These are phyloP conservation scores for Ophiostoma novo-ulmi DNA, from an alignment of 2,329 filamentous ascomycete genomes.

Conservation along the genomic window DNA sequence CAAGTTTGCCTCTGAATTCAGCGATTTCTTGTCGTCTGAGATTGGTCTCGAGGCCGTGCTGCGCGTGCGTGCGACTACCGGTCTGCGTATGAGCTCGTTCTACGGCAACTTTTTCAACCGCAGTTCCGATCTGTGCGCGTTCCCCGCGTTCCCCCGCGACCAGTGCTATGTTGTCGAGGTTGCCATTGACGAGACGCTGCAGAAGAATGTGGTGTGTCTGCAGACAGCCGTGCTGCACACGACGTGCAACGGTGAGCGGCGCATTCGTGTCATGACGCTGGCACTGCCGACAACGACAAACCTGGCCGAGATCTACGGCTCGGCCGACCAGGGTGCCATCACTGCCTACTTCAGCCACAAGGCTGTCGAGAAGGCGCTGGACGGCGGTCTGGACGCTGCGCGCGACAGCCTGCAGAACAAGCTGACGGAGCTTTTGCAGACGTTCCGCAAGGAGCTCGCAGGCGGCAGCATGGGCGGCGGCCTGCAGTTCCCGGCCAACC, in stretches of 20 bases:
- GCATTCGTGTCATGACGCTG: constrained; percentile 90
- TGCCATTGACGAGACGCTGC: constrained; percentile 90
- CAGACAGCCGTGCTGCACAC: constrained; percentile 95
- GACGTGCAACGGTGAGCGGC: constrained; percentile 92
- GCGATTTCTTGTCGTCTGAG: constrained; percentile 92
- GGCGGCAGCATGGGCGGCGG: constrained; percentile 94
- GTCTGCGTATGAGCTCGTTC: constrained; percentile 93
- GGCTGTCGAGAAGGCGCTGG: constrained; percentile 83
- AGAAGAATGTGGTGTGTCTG: constrained; percentile 85
- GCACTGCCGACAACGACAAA: constrained; percentile 88
- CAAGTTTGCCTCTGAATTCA: constrained; percentile 96
- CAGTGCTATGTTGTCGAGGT: constrained; percentile 98
- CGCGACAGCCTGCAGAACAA: constrained; percentile 88
- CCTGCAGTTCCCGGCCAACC: constrained; percentile 87
- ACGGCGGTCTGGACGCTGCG: constrained; percentile 76
- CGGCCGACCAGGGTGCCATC: constrained; percentile 89
- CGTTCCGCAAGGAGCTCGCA: constrained; percentile 93
- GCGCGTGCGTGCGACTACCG: constrained; percentile 89
- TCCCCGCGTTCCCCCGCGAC: constrained; percentile 94
- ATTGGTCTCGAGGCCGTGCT: constrained; percentile 95
- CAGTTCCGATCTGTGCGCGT: constrained; percentile 93
- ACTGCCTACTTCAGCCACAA: constrained; percentile 96
- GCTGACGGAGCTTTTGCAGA: constrained; percentile 84
- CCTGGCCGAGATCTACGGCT: constrained; percentile 86
- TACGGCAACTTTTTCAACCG: constrained; percentile 99